These are phyloP conservation scores for Artemisia argyi DNA, from an alignment of 129 eudicot species.

Conservation along the genomic window DNA sequence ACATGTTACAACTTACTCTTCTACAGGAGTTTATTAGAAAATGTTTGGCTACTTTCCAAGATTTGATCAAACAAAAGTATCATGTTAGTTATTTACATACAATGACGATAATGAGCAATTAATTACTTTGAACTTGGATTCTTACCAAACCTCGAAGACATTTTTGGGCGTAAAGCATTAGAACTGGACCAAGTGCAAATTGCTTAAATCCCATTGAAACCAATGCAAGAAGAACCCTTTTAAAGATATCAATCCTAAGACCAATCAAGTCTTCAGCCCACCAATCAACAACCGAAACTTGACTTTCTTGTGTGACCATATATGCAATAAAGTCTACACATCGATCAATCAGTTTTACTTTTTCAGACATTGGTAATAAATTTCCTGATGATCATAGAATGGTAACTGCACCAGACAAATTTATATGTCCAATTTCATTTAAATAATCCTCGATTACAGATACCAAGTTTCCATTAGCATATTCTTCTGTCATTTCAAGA, in stretches of 20 bases:
- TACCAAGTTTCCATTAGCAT: no score
- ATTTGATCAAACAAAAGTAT: no score
- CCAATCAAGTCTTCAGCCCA: conserved; percentile 92
- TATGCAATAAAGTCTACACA: conserved; percentile 71
- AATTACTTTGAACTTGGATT: conserved; percentile 24
- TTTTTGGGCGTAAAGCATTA: conserved; percentile 87
- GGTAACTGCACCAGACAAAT: conserved; percentile 48
- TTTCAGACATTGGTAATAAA: conserved; percentile 65
- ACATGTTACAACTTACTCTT: no score
- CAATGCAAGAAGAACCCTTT: conserved; percentile 78
- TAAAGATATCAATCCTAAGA: conserved; percentile 74
- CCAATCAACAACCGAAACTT: conserved; percentile 68
- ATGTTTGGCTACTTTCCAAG: no score
- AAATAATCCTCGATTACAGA: conserved; percentile 56
- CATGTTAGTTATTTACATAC: no score
- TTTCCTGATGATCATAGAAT: conserved; percentile 51
- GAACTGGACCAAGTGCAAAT: conserved; percentile 79
- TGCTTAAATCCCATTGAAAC: conserved; percentile 80
- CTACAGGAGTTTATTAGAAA: no score
- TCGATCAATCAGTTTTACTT: conserved; percentile 66
- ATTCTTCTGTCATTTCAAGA: no score
- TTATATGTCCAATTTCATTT: conserved; percentile 58
- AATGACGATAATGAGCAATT: no score
- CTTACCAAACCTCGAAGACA: conserved; percentile 96
- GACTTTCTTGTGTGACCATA: conserved; percentile 67